Percentiles rank a stretch among this genome's conserved stretches.
These are phyloP conservation scores for Achlya hypogyna DNA, from an alignment of 352 stramenopile genomes.

Conservation along the genomic window DNA sequence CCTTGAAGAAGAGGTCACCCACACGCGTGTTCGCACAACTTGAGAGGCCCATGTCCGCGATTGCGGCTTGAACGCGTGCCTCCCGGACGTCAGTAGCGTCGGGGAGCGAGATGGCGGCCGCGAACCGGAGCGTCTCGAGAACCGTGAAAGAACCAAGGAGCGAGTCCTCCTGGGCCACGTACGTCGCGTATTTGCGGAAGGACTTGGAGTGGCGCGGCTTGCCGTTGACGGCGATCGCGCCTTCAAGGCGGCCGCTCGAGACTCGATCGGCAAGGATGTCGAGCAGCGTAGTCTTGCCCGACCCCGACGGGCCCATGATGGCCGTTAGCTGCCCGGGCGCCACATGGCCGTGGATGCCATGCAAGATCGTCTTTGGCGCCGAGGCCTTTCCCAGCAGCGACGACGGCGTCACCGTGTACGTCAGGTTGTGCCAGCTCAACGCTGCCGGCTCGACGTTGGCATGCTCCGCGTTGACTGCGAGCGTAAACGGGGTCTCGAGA, in stretches of 20 bases:
- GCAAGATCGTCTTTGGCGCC: constrained; percentile 21
- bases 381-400: background rate
- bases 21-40: constrained; percentile 44
- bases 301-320: constrained; percentile 23
- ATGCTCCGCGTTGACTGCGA: background rate
- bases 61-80: constrained; percentile 32
- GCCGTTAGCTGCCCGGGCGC: constrained; percentile 19
- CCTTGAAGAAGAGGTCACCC: constrained; percentile 79
- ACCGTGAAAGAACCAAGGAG: constrained; percentile 59
- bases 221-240: constrained; percentile 46
- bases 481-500: background rate
- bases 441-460: background rate
- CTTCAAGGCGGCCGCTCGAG: constrained; percentile 33
- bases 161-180: constrained; percentile 63
- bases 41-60: constrained; percentile 48
- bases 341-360: constrained; percentile 23
- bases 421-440: constrained; percentile 15
- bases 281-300: constrained; percentile 25
- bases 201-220: constrained; percentile 24
- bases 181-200: constrained; percentile 39
- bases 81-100: constrained; percentile 22
- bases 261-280: constrained; percentile 44
- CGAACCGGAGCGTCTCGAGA: constrained; percentile 52
- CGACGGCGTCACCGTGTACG: background rate
- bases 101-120: constrained; percentile 29